Conservation (phyloP, 1,139 yeast species). For the Diutina scorzettiae region DNA sequence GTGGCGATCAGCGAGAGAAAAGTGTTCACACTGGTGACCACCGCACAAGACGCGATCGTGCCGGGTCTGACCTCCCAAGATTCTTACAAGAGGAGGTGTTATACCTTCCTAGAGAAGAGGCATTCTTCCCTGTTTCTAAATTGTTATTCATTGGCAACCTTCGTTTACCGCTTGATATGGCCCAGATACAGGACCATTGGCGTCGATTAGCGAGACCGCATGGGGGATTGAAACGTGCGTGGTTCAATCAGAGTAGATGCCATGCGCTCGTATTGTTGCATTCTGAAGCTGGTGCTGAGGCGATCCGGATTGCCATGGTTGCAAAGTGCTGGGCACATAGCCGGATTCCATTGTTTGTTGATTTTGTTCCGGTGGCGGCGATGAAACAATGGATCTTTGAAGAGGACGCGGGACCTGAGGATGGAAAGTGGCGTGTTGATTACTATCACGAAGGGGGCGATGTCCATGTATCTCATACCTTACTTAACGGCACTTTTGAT, state of each 20-base stretch:
- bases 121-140: slow-evolving; percentile 26
- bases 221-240: slow-evolving; percentile 27
- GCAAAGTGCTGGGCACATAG: slow-evolving; percentile 11
- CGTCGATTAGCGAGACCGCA: slow-evolving; percentile 17
- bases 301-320: slow-evolving; percentile 20
- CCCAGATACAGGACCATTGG: slow-evolving; percentile 23
- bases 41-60: too few relatives aligned
- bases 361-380: slow-evolving; percentile 34
- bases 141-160: slow-evolving; percentile 34
- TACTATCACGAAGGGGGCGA: slow-evolving; percentile 23
- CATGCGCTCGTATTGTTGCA: slow-evolving; percentile 32
- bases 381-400: slow-evolving; percentile 36
- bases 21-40: too few relatives aligned
- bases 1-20: too few relatives aligned
- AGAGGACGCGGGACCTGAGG: slow-evolving; percentile 31
- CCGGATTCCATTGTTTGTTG: slow-evolving; percentile 21
- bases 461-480: slow-evolving; percentile 26
- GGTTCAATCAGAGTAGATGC: slow-evolving; percentile 30
- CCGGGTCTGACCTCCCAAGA: too few relatives aligned
- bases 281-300: slow-evolving; percentile 26
- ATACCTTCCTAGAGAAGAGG: slow-evolving; percentile 11
- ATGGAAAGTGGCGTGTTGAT: slow-evolving; percentile 33
- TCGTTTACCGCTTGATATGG: slow-evolving; percentile 26
- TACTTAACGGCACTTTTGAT: slow-evolving; percentile 21
- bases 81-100: background rate